These are phyloP conservation scores for Eragrostis nindensis DNA, from an alignment of 176 grass and related monocot genomes.

Conservation along the genomic window DNA sequence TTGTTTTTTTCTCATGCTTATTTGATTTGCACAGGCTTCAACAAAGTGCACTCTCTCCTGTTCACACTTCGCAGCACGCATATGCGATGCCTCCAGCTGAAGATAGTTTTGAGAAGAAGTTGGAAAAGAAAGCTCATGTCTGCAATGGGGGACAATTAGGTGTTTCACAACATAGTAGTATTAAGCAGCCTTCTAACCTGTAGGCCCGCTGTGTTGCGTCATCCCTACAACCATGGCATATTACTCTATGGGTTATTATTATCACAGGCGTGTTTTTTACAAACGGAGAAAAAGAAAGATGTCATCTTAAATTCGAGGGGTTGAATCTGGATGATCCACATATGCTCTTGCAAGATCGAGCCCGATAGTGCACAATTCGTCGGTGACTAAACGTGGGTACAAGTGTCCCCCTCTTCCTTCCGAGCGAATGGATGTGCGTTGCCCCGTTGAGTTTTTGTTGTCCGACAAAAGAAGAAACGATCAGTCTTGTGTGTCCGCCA, in stretches of 20 bases:
- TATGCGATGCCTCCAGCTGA: too few relatives aligned
- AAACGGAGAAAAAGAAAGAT: too few relatives aligned
- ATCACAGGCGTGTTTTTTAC: too few relatives aligned
- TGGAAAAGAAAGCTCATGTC: too few relatives aligned
- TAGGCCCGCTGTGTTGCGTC: too few relatives aligned
- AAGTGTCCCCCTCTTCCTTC: not conserved
- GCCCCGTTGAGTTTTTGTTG: not conserved
- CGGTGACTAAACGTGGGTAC: not conserved
- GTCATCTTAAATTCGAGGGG: too few relatives aligned
- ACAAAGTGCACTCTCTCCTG: not conserved
- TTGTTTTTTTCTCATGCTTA: not conserved
- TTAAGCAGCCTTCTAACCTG: too few relatives aligned
- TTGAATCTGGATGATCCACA: not conserved
- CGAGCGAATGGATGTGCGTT: not conserved
- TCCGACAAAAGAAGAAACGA: slow-evolving; percentile 6
- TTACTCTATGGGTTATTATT: too few relatives aligned
- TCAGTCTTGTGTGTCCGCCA: not conserved
- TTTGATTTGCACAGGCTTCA: not conserved
- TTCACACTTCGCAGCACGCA: not conserved
- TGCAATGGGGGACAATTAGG: too few relatives aligned
- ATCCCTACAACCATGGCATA: too few relatives aligned
- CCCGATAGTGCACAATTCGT: not conserved
- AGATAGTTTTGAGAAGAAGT: too few relatives aligned
- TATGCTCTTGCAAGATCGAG: not conserved
- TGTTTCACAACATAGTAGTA: too few relatives aligned